These are phyloP conservation scores for Cryptococcus sp. DNA, from an alignment of 1,284 basidiomycete genomes.

Conservation along the genomic window DNA sequence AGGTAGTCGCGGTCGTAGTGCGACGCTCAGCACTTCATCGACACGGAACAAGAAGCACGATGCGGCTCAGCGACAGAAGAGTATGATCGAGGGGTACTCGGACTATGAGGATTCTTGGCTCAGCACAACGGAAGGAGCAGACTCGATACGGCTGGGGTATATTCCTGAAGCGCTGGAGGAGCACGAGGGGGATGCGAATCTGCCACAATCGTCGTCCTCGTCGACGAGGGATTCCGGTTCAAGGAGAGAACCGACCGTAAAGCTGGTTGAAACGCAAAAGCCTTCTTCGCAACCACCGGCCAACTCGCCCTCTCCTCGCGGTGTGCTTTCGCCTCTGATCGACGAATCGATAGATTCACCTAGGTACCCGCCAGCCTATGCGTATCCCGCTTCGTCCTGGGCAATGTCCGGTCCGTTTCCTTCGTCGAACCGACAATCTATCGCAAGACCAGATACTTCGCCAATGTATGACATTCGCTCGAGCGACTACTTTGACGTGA, in stretches of 20 bases:
- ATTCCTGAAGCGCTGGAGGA: conserved; percentile 28
- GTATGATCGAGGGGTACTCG: conserved; percentile 43
- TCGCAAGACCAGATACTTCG: conserved; percentile 17
- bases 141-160: conserved; percentile 28
- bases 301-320: too few species aligned
- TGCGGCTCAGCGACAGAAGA: conserved; percentile 38
- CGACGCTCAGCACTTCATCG: conserved; percentile 16
- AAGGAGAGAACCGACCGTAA: too few species aligned
- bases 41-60: conserved; percentile 38
- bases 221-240: too few species aligned
- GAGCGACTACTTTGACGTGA: conserved; percentile 23
- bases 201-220: too few species aligned
- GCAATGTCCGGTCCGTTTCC: conserved; percentile 26
- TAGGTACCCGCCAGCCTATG: conserved; percentile 6
- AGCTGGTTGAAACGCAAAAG: too few species aligned
- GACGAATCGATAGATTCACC: background rate
- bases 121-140: conserved; percentile 26
- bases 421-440: conserved; percentile 7
- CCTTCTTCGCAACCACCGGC: too few species aligned
- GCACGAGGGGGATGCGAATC: conserved; percentile 4
- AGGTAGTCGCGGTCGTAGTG: conserved; percentile 6
- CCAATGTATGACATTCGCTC: conserved; percentile 36
- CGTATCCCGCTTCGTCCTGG: conserved; percentile 5
- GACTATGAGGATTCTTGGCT: conserved; percentile 43
- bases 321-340: too few species aligned